These are phyloP conservation scores for Lindgomyces ingoldianus DNA, from an alignment of 495 filamentous ascomycete genomes.

Conservation along the genomic window DNA sequence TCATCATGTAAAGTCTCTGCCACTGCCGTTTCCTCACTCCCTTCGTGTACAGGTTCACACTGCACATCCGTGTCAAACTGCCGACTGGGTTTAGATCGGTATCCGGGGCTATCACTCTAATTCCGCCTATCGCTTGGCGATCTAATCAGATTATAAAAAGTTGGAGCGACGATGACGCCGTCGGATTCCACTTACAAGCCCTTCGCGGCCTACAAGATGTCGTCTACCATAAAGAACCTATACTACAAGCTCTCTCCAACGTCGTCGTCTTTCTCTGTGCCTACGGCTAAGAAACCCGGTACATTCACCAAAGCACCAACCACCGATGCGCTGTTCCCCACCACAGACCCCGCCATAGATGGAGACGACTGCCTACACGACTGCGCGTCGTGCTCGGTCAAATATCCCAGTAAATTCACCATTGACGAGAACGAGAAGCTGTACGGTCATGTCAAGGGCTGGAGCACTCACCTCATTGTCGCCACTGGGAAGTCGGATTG, in stretches of 20 bases:
- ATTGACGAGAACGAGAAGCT: conserved; percentile 77
- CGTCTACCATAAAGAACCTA: conserved; percentile 40
- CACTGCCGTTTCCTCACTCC: neutral
- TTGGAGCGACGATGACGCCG: conserved; percentile 16
- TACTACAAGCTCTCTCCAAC: conserved; percentile 39
- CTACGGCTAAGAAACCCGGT: conserved; percentile 23
- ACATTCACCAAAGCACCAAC: conserved; percentile 42
- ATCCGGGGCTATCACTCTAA: conserved; percentile 9
- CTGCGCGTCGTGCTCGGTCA: conserved; percentile 78
- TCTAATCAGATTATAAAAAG: conserved; percentile 35
- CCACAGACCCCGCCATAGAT: conserved; percentile 70
- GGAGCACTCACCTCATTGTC: conserved; percentile 85
- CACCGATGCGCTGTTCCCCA: conserved; percentile 57
- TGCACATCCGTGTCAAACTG: conserved; percentile 6
- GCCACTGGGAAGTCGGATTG: conserved; percentile 96
- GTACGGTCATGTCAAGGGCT: conserved; percentile 86
- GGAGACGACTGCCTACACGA: conserved; percentile 89
- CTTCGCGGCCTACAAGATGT: conserved; percentile 37
- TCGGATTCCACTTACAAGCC: conserved; percentile 7
- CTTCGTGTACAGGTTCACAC: neutral
- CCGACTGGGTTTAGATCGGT: neutral
- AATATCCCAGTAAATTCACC: conserved; percentile 72
- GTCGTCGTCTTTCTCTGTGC: conserved; percentile 23
- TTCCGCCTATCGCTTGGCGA: conserved; percentile 31
- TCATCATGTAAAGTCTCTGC: too few species aligned